Evolutionary conservation across 202 grass and related monocot species (phyloP).

Genomic region (Zoysia matrella): DNA sequence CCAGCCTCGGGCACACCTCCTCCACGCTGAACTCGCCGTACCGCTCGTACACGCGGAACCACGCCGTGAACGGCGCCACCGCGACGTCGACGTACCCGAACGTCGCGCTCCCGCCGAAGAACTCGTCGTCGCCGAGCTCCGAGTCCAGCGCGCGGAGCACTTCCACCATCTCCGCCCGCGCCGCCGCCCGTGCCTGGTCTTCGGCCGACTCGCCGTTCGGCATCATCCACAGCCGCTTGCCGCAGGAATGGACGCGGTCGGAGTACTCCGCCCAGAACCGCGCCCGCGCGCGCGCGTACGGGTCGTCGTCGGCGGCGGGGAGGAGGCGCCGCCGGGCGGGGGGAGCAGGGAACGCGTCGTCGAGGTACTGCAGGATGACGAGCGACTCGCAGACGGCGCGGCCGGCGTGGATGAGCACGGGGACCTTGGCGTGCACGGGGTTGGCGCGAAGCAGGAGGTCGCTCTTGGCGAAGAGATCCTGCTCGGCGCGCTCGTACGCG

Average conservation of each 20-base stretch:
- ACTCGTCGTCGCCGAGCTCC: slow-evolving; percentile 55
- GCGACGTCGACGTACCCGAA: slow-evolving; percentile 60
- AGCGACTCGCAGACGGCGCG: slow-evolving; percentile 49
- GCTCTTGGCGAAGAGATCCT: slow-evolving; percentile 57
- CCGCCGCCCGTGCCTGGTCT: slow-evolving; percentile 19
- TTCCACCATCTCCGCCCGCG: slow-evolving; percentile 48
- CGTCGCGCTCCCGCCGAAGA: slow-evolving; percentile 48
- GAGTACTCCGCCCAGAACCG: slow-evolving; percentile 64
- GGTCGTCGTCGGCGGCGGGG: too few relatives aligned
- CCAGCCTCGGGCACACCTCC: slow-evolving; percentile 42
- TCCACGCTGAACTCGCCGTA: slow-evolving; percentile 41
- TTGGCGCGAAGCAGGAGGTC: slow-evolving; percentile 46
- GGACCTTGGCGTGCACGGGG: slow-evolving; percentile 55
- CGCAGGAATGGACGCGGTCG: slow-evolving; percentile 45
- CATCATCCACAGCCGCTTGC: slow-evolving; percentile 57
- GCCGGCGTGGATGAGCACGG: slow-evolving; percentile 56
- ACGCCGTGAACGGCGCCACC: slow-evolving; percentile 46
- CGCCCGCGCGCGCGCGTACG: slow-evolving; percentile 6
- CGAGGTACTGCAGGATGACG: too few relatives aligned
- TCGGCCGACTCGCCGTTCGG: slow-evolving; percentile 3
- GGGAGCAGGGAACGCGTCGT: too few relatives aligned
- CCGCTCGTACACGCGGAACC: slow-evolving; percentile 63
- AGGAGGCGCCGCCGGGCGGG: too few relatives aligned
- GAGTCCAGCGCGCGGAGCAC: slow-evolving; percentile 47
- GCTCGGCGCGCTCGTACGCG: slow-evolving; percentile 51